Evolutionary conservation across 305 asterid species (phyloP), one percentile per base, ranked within the genome.

Genomic region (Fraxinus velutina): DNA sequence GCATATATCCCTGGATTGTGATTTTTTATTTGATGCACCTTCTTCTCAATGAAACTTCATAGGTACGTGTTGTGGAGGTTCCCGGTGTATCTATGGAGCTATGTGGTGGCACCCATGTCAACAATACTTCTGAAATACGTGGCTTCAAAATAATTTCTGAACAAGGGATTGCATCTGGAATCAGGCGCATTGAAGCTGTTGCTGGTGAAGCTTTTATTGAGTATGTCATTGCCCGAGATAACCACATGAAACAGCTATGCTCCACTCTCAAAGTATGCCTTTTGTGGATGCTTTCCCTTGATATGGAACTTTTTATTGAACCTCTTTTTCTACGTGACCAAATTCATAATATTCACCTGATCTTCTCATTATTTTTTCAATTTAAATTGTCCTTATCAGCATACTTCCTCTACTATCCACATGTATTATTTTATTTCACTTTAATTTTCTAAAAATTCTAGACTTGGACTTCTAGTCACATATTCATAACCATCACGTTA

Each of bases 51-150:
- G 75, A 47, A 83, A 71, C 81, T 79, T 60, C 52, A 77, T 32
- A 94, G 99, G 99, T 95, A 22, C 97, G 99, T 3, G 99, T 95
- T 12, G 98, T 95, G 5, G 98, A 94, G 84, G 97, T 95, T 81
- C 99, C 99, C 30, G 96, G 97, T 77, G 95, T 95, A 73, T 95
- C 99, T 13, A 90, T 95, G 94, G 99, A 95, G 83, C 90, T 95
- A 55, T 95, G 99, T 80, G 99, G 99, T 79, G 99, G 99, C 44
- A 95, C 98, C 82, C 99, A 95, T 57, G 99, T 94, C 57, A 78
- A 83, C 82, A 92, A 85, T 79, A 95, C 99, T 55, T 82, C 87
- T 81, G 98, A 95, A 85, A 89, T 95, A 73, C 97, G 99, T 37
- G 99, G 98, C 57, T 94, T 95, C 85, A 95, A 86, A 84, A 89